Evolutionary conservation across 1,139 yeast genomes (phyloP), one percentile per base, ranked within the genome.

Genomic region (Blastobotrys apis): DNA sequence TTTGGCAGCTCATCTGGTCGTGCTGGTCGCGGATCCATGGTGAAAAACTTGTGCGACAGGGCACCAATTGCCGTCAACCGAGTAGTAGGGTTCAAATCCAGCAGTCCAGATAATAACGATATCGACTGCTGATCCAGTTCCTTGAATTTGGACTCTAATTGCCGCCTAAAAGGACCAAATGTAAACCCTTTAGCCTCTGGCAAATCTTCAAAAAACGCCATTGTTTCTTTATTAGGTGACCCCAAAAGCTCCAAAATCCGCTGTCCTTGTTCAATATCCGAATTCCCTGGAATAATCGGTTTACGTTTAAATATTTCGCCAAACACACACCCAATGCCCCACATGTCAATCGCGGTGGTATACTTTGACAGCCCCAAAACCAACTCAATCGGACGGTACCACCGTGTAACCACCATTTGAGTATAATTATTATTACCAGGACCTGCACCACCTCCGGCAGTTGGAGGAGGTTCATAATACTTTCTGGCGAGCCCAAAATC

Each of bases 311-410:
- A 92, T 58, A 90, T 72, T 63, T 94, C 99, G 0, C 88, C 98
- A 64, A 94, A 81, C 0, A 94, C 94, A 67, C 98, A 94, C n/a
- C 97, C 97, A 15, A 85, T 78, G 1, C 97, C 96, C 97, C 97
- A 88, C 64, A 90, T 73, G 64, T 88, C 95, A 15, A 88, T 88
- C 0, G 96, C 94, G 0, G 96, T 84, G 2, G 96, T 86, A 59
- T 88, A 88, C 48, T 74, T 72, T 50, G 83, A 72, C 54, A 86
- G 94, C 2, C 95, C 95, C n/a, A 88, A 72, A 12, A 47, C 39
- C 19, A 88, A 69, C 63, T 88, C 96, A 0, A 97, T 97, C 1
- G 98, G 94, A 47, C 99, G 73, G 64, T 94, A 92, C 98, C 98
- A 92, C 55, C 98, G 69, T 0, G 98, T 92, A 20, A 92, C 97